Base-by-base conservation (phyloP, 352 stramenopile species). In the Globisporangium irregulare region DNA sequence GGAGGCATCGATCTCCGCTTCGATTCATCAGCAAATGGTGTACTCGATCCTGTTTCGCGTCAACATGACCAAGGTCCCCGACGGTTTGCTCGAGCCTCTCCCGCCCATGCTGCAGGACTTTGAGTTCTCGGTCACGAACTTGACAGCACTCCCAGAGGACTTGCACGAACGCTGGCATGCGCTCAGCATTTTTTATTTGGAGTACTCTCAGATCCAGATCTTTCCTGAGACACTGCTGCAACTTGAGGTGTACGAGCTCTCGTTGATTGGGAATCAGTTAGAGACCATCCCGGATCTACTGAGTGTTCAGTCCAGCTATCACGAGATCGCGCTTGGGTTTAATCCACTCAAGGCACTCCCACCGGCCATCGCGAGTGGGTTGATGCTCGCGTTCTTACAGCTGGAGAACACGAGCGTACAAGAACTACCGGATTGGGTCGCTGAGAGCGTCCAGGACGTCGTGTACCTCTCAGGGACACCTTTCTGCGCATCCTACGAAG, bases 1-100 rank as follows among this genome's bases (percentile, higher is more conserved):
- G 5, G 63, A 75, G 0, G 75, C 73, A 0, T 71, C 66, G 10
- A 63, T 79, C 38, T 66, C 66, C 0, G 48, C 59, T 1, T 24
- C 7, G 27, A 66, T 62, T 0, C 73, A 79, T n/a, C 55, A 63
- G 20, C 54, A 55, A 15, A 63, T 81, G 51, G 59, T 55, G 32
- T 81, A 73, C 46, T 29, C 72, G 15, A 63, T 76, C 14, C 51
- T 81, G 6, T 69, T 75, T 10, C 66, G 62, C 32, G 67, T 71
- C 22, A 79, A 81, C 65, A 75, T 79, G 75, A 73, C 72, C 20
- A 8, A 25, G 24, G 32, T 79, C 2, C 73, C 73, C 3, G 56
- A 57, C 2, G 73, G 73, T 5, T n/a, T 79, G 32, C 51, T 75
- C 12, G 41, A 73, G 24, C 41, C 27, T 15, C 41, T 79, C 24